Evolutionary conservation across 805 yeast genomes (phyloP), one percentile per base, ranked within the genome.

Genomic region (Kluyveromyces lactis): DNA sequence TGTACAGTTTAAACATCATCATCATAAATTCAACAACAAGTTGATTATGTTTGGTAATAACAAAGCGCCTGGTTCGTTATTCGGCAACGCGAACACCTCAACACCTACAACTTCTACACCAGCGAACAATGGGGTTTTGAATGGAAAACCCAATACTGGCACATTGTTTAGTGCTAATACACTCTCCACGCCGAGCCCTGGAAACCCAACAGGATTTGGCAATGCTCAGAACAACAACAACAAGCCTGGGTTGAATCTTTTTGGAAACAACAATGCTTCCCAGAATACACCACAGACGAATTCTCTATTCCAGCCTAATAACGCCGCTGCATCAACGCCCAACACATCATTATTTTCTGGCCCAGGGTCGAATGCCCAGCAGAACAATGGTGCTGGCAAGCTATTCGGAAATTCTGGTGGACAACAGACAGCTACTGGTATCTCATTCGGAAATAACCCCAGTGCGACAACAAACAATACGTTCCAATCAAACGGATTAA

Each of bases 51-150:
- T 51, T 35, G 42, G 47, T 27, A 44, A 52, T 33, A 51, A 42
- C 27, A 36, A 41, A 30, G 51, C 48, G 33, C 48, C 52, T 42
- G 46, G 51, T 28, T 45, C 58, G 10, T 40, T 52, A 18, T 57
- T 57, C 34, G 43, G 58, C 13, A 51, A 46, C 35, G 45, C 42
- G n/a, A 56, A 47, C 39, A 50, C 60, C 4, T 53, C 62, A 9
- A 55, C 63, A 4, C 63, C 63, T 18, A 56, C 58, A 9, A 60
- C 63, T 5, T 57, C 62, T 4, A 49, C 53, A 5, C 47, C 58
- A 16, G 33, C 58, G 4, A 46, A 45, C 17, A 52, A 45, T 35
- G 50, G 47, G 13, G 41, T 50, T 17, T 51, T 43, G 37, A 42
- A 47, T 11, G 45, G 47, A 18, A 55, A 56, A 24, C 42, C 53